Evolutionary conservation across 176 grass and related monocot species (phyloP).

Genomic region (Oryza meridionalis): DNA sequence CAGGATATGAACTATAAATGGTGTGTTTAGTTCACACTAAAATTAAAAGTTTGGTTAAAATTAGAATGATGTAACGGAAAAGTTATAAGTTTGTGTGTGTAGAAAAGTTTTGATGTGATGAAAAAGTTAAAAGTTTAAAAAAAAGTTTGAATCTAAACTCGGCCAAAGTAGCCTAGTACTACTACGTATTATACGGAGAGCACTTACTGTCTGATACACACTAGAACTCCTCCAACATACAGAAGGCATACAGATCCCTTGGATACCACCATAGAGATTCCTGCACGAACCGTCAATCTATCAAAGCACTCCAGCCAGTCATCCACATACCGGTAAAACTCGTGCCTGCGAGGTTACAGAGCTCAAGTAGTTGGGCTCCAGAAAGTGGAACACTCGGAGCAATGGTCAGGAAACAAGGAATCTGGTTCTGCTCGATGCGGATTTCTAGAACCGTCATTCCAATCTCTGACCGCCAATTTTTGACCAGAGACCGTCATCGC

Average conservation of each 20-base stretch:
- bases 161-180: too few species aligned
- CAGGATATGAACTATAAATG: too few species aligned
- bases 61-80: too few species aligned
- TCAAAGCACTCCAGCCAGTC: neutral
- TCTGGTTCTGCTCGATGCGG: constrained; percentile 16
- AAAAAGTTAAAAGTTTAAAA: too few species aligned
- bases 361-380: constrained; percentile 8
- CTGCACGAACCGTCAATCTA: neutral
- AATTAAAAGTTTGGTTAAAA: too few species aligned
- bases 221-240: neutral
- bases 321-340: neutral
- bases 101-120: too few species aligned
- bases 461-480: constrained; percentile 17
- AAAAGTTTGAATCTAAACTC: too few species aligned
- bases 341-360: neutral
- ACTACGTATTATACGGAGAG: too few species aligned
- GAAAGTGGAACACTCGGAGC: constrained; percentile 10
- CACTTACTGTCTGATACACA: too few species aligned
- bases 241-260: constrained; percentile 20
- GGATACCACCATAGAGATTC: constrained; percentile 24
- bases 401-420: constrained; percentile 18
- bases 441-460: constrained; percentile 31
- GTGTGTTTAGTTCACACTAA: too few species aligned
- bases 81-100: too few species aligned
- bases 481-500: neutral